These are phyloP conservation scores for Rhizophagus sp. DNA, from an alignment of 192 early-diverging fungal genomes.

Conservation along the genomic window DNA sequence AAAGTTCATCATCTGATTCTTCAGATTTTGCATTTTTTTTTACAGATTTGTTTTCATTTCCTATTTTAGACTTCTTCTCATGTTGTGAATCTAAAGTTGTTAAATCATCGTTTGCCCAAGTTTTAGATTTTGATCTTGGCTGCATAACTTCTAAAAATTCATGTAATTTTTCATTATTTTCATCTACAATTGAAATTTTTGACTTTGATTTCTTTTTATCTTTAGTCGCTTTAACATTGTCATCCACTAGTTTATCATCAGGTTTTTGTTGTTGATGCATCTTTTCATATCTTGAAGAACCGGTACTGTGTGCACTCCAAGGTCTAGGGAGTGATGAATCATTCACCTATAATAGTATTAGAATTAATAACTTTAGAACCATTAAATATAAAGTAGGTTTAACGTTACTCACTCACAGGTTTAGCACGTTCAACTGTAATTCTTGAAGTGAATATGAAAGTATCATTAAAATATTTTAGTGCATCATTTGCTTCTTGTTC, in stretches of 20 bases:
- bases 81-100: slow-evolving; percentile 48
- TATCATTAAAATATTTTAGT: slow-evolving; percentile 82
- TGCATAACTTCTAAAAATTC: slow-evolving; percentile 92
- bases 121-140: slow-evolving; percentile 71
- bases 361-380: not conserved
- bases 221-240: slow-evolving; percentile 40
- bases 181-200: slow-evolving; percentile 49
- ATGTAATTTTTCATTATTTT: slow-evolving; percentile 79
- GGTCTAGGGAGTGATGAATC: slow-evolving; percentile 81
- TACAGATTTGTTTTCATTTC: slow-evolving; percentile 38
- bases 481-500: slow-evolving; percentile 85
- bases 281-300: slow-evolving; percentile 75
- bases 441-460: slow-evolving; percentile 89
- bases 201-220: slow-evolving; percentile 44
- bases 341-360: slow-evolving; percentile 56
- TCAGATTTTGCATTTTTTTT: slow-evolving; percentile 56
- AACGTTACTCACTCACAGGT: slow-evolving; percentile 50
- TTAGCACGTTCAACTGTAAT: slow-evolving; percentile 88
- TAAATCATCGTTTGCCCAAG: slow-evolving; percentile 96
- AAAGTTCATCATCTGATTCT: slow-evolving; percentile 73
- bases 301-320: slow-evolving; percentile 88
- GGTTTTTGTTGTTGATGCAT: slow-evolving; percentile 47
- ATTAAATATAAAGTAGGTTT: not conserved
- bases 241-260: slow-evolving; percentile 33
- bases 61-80: slow-evolving; percentile 60